phyloP scores from a whole-genome alignment of 345 rosid genomes.

The Orychophragmus violaceus region DNA sequence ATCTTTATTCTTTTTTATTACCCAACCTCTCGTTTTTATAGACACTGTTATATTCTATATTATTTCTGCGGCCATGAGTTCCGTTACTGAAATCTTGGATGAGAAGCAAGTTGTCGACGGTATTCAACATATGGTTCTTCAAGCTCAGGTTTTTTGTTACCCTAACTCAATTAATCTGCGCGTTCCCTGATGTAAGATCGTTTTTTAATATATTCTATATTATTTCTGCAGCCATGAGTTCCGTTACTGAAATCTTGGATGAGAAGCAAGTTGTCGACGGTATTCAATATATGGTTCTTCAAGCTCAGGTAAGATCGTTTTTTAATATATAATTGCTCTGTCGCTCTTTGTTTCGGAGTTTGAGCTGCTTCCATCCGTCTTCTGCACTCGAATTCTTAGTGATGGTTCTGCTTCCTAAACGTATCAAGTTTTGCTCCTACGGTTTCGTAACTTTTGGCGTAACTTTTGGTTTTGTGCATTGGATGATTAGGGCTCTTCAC shows the following conservation, averaged over 20 bases:
- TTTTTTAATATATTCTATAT: not conserved
- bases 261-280: slow-evolving; percentile 26
- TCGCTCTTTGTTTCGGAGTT: not conserved
- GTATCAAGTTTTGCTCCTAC: not conserved
- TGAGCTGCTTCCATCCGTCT: not conserved
- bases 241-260: slow-evolving; percentile 26
- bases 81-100: slow-evolving; percentile 26
- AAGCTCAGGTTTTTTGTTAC: slow-evolving; percentile 25
- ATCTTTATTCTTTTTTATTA: not conserved
- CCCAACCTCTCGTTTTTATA: not conserved
- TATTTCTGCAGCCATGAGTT: slow-evolving; percentile 27
- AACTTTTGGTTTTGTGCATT: not conserved
- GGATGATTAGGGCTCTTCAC: not conserved
- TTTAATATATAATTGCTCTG: not conserved
- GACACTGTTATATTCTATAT: not conserved
- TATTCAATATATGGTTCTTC: slow-evolving; percentile 21
- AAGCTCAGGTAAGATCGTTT: slow-evolving; percentile 28
- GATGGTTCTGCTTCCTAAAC: slow-evolving; percentile 3
- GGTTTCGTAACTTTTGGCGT: too few relatives aligned
- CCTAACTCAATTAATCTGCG: not conserved
- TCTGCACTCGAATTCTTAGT: not conserved
- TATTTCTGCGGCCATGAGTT: slow-evolving; percentile 27
- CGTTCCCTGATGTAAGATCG: not conserved
- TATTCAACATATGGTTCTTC: slow-evolving; percentile 21
- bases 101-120: slow-evolving; percentile 26